Evolutionary conservation across 2,329 filamentous ascomycete genomes (phyloP).

Genomic region (Verticillium albo-atrum): DNA sequence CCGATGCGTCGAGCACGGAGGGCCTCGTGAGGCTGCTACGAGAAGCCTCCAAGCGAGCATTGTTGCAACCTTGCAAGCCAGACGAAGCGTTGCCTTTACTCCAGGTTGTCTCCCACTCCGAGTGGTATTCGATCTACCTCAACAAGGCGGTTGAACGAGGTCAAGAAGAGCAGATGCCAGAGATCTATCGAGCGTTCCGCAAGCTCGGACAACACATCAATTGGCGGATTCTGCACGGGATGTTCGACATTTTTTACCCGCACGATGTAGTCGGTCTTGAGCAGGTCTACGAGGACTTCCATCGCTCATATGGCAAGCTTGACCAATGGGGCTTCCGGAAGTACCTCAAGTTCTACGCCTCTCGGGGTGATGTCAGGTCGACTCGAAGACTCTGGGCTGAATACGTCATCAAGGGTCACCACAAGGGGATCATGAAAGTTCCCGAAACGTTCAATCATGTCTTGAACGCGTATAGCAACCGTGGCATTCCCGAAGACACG

Average conservation of each 20-base stretch:
- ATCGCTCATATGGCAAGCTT: conserved; percentile 31
- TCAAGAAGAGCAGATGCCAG: conserved; percentile 25
- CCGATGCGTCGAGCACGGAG: neutral
- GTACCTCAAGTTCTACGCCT: conserved; percentile 44
- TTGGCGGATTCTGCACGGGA: conserved; percentile 32
- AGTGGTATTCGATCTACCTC: conserved; percentile 41
- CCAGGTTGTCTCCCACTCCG: conserved; percentile 28
- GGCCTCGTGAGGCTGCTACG: conserved; percentile 17
- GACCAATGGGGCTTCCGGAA: conserved; percentile 41
- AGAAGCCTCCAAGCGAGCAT: conserved; percentile 23
- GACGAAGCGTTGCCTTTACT: conserved; percentile 33
- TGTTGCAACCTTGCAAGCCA: conserved; percentile 27
- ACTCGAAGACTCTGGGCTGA: conserved; percentile 41
- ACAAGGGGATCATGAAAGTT: conserved; percentile 24
- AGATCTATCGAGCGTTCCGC: conserved; percentile 43
- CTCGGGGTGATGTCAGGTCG: conserved; percentile 38
- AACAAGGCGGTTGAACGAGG: conserved; percentile 19
- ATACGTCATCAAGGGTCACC: conserved; percentile 28
- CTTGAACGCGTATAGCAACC: conserved; percentile 66
- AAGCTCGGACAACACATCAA: conserved; percentile 32
- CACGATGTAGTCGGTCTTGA: conserved; percentile 36
- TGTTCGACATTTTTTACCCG: conserved; percentile 39
- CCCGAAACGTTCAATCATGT: conserved; percentile 49
- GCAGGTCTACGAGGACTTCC: conserved; percentile 45
- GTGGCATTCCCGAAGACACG: conserved; percentile 59